Evolutionary conservation across 2,329 filamentous ascomycete species (phyloP).

Genomic region (Malbranchea cinnamomea): DNA sequence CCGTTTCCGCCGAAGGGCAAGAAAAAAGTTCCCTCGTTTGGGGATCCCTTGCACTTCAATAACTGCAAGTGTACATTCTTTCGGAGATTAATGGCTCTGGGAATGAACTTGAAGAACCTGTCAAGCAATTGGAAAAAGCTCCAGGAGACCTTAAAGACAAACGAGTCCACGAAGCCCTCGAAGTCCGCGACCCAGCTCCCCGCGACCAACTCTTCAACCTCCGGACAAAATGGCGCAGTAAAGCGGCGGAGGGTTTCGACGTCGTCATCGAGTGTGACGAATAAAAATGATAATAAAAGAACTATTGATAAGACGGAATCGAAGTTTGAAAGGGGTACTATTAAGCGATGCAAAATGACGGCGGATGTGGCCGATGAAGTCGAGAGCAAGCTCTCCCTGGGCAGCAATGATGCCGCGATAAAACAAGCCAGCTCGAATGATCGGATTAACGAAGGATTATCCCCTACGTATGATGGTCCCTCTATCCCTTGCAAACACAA

Average conservation of each 20-base stretch:
- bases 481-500: constrained; percentile 8
- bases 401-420: constrained; percentile 1
- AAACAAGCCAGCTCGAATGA: constrained; percentile 15
- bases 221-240: constrained; percentile 7
- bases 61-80: too few species aligned
- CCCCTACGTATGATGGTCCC: constrained; percentile 22
- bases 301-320: constrained; percentile 4
- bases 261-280: constrained; percentile 3
- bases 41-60: too few species aligned
- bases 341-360: too few species aligned
- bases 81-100: constrained; percentile 9
- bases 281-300: background rate
- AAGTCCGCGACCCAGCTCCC: constrained; percentile 12
- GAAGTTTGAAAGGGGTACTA: background rate
- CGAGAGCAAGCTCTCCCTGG: constrained; percentile 4
- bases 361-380: constrained; percentile 2
- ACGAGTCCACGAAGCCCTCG: constrained; percentile 12
- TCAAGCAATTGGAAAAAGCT: constrained; percentile 38
- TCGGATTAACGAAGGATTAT: constrained; percentile 49
- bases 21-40: too few species aligned
- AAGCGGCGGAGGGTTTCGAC: constrained; percentile 8
- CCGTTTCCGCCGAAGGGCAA: too few species aligned
- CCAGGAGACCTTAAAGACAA: constrained; percentile 29
- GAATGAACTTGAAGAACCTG: constrained; percentile 30
- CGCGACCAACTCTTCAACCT: constrained; percentile 5